Conservation (phyloP, 305 asterid species). For the Salvia sclarea region DNA sequence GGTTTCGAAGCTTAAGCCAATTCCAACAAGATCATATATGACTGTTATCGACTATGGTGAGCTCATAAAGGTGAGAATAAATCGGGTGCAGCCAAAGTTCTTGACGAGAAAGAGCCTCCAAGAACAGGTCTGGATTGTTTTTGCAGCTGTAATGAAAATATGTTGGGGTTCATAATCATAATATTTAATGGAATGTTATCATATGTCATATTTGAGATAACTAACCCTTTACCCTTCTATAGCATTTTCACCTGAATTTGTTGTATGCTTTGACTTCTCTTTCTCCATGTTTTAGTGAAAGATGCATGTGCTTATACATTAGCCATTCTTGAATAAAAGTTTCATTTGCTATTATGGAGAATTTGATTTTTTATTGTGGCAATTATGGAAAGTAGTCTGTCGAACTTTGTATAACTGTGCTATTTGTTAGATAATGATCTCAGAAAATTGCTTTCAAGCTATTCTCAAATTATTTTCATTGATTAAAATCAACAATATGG, state of each 20-base stretch:
- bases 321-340: too few species aligned
- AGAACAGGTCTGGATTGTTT: constrained; percentile 20
- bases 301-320: too few species aligned
- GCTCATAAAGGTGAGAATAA: neutral
- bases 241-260: neutral
- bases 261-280: neutral
- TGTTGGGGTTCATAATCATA: neutral
- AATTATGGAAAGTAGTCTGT: too few species aligned
- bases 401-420: too few species aligned
- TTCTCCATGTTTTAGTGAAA: neutral
- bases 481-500: too few species aligned
- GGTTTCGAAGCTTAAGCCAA: constrained; percentile 10
- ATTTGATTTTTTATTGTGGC: too few species aligned
- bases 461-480: too few species aligned
- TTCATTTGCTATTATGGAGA: too few species aligned
- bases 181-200: neutral
- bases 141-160: neutral
- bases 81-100: constrained; percentile 25
- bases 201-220: neutral
- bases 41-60: neutral
- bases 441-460: too few species aligned
- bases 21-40: too few species aligned
- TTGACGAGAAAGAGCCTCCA: constrained; percentile 3
- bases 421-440: too few species aligned
- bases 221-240: neutral